Percentiles rank a stretch among this genome's conserved stretches.
Evolutionary conservation across 495 filamentous ascomycete genomes (phyloP).

Genomic region (Immersiella caudata): DNA sequence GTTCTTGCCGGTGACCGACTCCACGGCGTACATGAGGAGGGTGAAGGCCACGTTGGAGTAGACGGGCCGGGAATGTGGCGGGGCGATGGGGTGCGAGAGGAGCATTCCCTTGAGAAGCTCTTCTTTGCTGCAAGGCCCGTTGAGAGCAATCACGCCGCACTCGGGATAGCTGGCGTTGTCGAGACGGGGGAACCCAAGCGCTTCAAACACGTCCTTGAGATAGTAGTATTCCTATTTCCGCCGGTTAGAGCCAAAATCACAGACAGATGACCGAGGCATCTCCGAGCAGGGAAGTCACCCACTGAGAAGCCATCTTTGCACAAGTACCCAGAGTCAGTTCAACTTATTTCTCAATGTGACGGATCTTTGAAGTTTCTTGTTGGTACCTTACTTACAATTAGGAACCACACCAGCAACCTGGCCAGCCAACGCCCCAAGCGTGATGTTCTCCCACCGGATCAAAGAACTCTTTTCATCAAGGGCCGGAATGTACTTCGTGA

Average conservation of each 20-base stretch:
- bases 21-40: slow-evolving; percentile 49
- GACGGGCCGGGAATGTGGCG: slow-evolving; percentile 42
- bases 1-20: slow-evolving; percentile 42
- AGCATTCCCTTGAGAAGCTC: slow-evolving; percentile 47
- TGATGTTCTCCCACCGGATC: slow-evolving; percentile 53
- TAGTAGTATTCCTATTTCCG: slow-evolving; percentile 31
- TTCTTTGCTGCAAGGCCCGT: slow-evolving; percentile 20
- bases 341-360: no score
- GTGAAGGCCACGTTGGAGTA: slow-evolving; percentile 53
- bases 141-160: slow-evolving; percentile 31
- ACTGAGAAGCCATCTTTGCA: slow-evolving; percentile 31
- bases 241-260: background rate
- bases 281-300: background rate
- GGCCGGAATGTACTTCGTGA: slow-evolving; percentile 53
- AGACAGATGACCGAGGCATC: no score
- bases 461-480: slow-evolving; percentile 31
- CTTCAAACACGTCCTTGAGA: slow-evolving; percentile 26
- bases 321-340: background rate
- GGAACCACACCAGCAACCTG: slow-evolving; percentile 50
- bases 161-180: slow-evolving; percentile 25
- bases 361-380: no score
- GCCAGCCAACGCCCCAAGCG: slow-evolving; percentile 46
- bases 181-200: slow-evolving; percentile 33
- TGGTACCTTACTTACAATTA: slow-evolving; percentile 42
- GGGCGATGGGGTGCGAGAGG: slow-evolving; percentile 38